Base-by-base conservation (phyloP, 164 flowering plant genomes). In the Dillenia suffruticosa region DNA sequence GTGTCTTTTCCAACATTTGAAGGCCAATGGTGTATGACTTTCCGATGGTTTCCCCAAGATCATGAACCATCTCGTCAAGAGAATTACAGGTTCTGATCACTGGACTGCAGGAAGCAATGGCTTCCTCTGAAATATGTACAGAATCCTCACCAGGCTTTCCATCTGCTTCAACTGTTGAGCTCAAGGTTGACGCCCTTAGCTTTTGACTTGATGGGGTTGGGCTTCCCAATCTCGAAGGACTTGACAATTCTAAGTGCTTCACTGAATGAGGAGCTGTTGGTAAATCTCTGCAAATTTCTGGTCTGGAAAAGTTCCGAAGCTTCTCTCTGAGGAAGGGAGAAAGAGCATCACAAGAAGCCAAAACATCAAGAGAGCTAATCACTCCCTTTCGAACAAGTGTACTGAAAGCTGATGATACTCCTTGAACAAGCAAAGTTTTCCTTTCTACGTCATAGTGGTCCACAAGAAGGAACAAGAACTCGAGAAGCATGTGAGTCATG, bases 401-500 rank as follows among this genome's bases (percentile, higher is more conserved):
- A 58, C 48, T 54, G 46, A 94, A 79, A 67, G 97, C 82, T 51
- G 86, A 67, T 47, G 71, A 72, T n/a, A 94, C 86, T 48, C 97
- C 91, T 26, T 58, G 66, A 49, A 43, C 46, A 44, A 91, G 72
- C 19, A 83, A 59, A 63, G 76, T 67, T 61, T 68, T 82, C 57
- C 83, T 77, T 22, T 70, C 76, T 44, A 73, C 61, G 68, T 89
- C 90, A 72, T 84, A 94, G 58, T 80, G 84, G 54, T 91, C 96
- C 59, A 81, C 73, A 48, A 84, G 82, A 43, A 77, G 75, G 17
- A 91, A 70, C 69, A 94, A 70, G 68, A 89, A 91, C 49, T 87
- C 95, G 45, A 94, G 82, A 65, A 94, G 90, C 49, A 74, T 64
- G 54, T 78, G 76, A 22, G 97, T 89, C 40, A 89, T 76, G 57